Base-by-base conservation (phyloP, 177 flowering plant genomes). In the Telopea speciosissima region DNA sequence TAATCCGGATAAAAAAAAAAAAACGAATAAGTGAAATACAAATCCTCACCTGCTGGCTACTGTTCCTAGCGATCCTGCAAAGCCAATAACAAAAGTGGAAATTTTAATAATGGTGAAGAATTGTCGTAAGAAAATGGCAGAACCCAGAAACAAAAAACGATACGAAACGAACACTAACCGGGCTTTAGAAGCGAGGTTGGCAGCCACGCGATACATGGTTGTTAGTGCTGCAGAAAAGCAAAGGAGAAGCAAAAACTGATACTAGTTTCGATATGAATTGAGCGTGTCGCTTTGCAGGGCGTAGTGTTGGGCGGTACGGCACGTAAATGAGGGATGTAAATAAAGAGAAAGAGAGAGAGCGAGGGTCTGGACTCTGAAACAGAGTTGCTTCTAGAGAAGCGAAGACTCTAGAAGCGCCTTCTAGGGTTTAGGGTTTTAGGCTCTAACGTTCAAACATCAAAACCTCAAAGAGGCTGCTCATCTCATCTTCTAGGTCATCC, bases 391-490 rank as follows among this genome's bases (percentile, higher is more conserved):
- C 3, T 8, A 67, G 58, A 22, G 33, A 19, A 23, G 33, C 3
- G 63, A 67, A 74, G 66, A 3, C 56, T 74, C 70, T 49, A 63
- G 80, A 71, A 68, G 72, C 24, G 26, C 23, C 63, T 58, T 61
- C 7, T 70, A 63, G 66, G 77, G 77, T 77, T 74, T 71, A 77
- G 76, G 80, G 80, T 68, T 77, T 77, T 72, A 52, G 58, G n/a
- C 3, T 52, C 58, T 9, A 52, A 52, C 17, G 31, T 2, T 28
- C 31, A 28, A 28, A n/a, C n/a, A n/a, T n/a, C n/a, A n/a, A n/a
- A n/a, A n/a, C n/a, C n/a, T n/a, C n/a, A n/a, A n/a, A n/a, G n/a
- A n/a, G n/a, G n/a, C n/a, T n/a, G n/a, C n/a, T n/a, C n/a, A n/a
- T n/a, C n/a, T n/a, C n/a, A n/a, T n/a, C n/a, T n/a, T n/a, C n/a